Base-by-base conservation (phyloP, 352 stramenopile genomes). In the Globisporangium carolinianum region DNA sequence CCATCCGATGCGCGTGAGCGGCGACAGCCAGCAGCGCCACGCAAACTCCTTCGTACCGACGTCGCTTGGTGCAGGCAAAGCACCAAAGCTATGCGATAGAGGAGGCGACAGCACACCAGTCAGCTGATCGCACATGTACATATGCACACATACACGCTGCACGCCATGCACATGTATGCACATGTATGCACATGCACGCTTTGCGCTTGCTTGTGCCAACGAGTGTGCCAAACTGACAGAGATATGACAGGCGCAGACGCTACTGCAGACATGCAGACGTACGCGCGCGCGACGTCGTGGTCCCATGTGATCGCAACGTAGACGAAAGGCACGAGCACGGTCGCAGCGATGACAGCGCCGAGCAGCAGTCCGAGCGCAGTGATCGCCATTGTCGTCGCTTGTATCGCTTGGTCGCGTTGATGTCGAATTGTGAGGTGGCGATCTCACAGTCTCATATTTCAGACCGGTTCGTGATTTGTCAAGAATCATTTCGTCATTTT, bases 281-380 rank as follows among this genome's bases (percentile, higher is more conserved):
- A 89, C 76, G 60, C 76, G 60, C 77, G 67, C 37, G 79, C 74
- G 11, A 91, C 35, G 14, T 89, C 81, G 51, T 94, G 84, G 53
- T 94, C 84, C 84, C 81, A 94, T 11, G 81, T 91, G 55, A 85
- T 58, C 41, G 67, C 64, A 17, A 94, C 67, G 64, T 87, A 94
- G 17, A 79, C 49, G 42, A 94, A 64, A 32, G 83, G 83, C 47
- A 81, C 63, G 58, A 69, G 58, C 35, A 94, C 64, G 11, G 83
- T 74, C 46, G 75, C 61, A 48, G 65, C 47, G 45, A 91, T 74
- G 57, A 90, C 68, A 59, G 72, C 45, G 36, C 66, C 55, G 32
- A 86, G 62, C 53, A 77, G 58, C 46, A 83, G 66, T 5, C 64
- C 46, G 18, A 75, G 35, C 57, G 59, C 47, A 63, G 72, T 69